Evolutionary conservation across 2,329 filamentous ascomycete genomes (phyloP).

Genomic region (Phoma herbarum): DNA sequence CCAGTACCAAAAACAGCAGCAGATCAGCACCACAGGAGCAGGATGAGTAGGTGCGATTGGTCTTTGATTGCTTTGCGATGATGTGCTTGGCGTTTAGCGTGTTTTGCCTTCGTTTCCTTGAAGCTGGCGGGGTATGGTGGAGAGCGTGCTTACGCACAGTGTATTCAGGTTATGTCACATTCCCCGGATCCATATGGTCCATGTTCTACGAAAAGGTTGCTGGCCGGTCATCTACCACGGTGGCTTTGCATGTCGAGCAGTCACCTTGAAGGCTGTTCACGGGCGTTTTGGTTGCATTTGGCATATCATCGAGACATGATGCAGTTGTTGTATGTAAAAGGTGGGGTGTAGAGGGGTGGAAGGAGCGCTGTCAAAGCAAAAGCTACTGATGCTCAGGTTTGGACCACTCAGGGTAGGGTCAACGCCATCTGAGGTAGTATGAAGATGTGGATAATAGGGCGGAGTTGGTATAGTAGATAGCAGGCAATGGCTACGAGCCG

Average conservation of each 20-base stretch:
- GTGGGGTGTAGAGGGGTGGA: not conserved
- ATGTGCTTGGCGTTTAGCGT: slow-evolving; percentile 30
- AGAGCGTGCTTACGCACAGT: slow-evolving; percentile 8
- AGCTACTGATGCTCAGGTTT: not conserved
- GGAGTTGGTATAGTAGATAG: not conserved
- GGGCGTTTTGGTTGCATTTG: not conserved
- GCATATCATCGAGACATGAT: not conserved
- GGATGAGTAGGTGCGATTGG: slow-evolving; percentile 29
- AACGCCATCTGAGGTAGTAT: not conserved
- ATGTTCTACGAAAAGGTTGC: slow-evolving; percentile 21
- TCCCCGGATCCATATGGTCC: slow-evolving; percentile 21
- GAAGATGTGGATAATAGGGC: not conserved
- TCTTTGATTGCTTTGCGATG: slow-evolving; percentile 25
- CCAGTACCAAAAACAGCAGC: slow-evolving; percentile 47
- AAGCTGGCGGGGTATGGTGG: not conserved
- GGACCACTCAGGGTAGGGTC: not conserved
- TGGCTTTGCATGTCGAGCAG: slow-evolving; percentile 1
- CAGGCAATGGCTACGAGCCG: not conserved
- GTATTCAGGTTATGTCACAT: slow-evolving; percentile 19
- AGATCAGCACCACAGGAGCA: slow-evolving; percentile 50
- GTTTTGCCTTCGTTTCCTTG: not conserved
- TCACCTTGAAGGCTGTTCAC: not conserved
- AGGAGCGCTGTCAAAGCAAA: not conserved
- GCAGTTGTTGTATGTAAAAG: not conserved
- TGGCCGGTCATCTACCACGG: not conserved